Evolutionary conservation across 768 basidiomycete genomes (phyloP).

Genomic region (Infundibulicybe gibba): DNA sequence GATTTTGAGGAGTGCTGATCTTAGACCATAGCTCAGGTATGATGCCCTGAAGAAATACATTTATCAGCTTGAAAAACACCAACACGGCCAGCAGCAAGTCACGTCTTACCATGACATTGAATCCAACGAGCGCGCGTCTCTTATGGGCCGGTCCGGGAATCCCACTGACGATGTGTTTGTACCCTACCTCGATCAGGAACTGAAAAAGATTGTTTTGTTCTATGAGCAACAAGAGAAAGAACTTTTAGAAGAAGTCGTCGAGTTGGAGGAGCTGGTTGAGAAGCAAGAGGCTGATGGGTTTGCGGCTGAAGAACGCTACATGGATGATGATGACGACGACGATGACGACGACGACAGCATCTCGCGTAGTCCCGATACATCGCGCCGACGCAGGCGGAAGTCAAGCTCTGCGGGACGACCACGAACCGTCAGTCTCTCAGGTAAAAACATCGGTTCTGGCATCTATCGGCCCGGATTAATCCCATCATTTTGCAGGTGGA

Average conservation of each 20-base stretch:
- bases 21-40: conserved; percentile 47
- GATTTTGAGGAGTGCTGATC: background rate
- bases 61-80: conserved; percentile 81
- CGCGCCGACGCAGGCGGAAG: conserved; percentile 32
- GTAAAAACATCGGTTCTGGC: background rate
- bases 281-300: conserved; percentile 61
- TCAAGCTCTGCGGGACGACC: conserved; percentile 20
- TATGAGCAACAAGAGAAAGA: conserved; percentile 78
- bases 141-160: conserved; percentile 39
- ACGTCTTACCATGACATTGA: conserved; percentile 51
- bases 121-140: conserved; percentile 53
- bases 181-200: conserved; percentile 76
- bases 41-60: conserved; percentile 81
- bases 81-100: conserved; percentile 38
- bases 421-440: background rate
- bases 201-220: conserved; percentile 76
- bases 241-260: conserved; percentile 53
- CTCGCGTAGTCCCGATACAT: conserved; percentile 29
- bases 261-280: conserved; percentile 53
- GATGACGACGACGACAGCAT: conserved; percentile 43
- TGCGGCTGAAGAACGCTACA: conserved; percentile 45
- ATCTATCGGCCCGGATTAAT: no score
- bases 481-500: no score
- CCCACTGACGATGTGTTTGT: conserved; percentile 60
- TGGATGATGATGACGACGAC: conserved; percentile 60